These are phyloP conservation scores for Citrus unshiu DNA, from an alignment of 345 rosid genomes.

Conservation along the genomic window DNA sequence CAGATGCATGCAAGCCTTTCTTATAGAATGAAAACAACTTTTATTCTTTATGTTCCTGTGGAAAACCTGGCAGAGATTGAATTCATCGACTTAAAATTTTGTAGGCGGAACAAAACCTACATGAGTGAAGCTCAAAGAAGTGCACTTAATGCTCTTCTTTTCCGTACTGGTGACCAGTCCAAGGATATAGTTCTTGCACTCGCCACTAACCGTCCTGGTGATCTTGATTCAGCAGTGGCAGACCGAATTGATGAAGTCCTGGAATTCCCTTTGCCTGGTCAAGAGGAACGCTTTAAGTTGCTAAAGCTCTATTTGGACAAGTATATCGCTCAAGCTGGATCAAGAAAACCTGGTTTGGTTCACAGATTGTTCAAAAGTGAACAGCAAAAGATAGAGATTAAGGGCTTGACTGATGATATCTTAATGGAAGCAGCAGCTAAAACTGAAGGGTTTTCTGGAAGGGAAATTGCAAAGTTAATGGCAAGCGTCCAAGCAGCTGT, in stretches of 20 bases:
- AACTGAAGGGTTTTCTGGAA: constrained; percentile 85
- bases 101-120: constrained; percentile 88
- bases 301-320: constrained; percentile 81
- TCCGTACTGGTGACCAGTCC: constrained; percentile 92
- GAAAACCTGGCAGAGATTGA: constrained; percentile 1
- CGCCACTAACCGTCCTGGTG: constrained; percentile 97
- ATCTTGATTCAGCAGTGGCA: constrained; percentile 92
- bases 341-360: constrained; percentile 48
- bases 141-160: constrained; percentile 92
- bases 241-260: constrained; percentile 91
- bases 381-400: constrained; percentile 69
- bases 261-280: constrained; percentile 84
- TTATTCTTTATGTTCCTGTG: not conserved
- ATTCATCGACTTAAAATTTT: constrained; percentile 7
- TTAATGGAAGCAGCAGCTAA: constrained; percentile 80
- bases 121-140: constrained; percentile 99
- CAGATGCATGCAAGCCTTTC: not conserved
- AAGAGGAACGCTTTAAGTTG: constrained; percentile 83
- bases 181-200: constrained; percentile 93
- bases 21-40: not conserved
- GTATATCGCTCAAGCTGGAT: constrained; percentile 74
- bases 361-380: constrained; percentile 49
- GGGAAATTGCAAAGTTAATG: constrained; percentile 92
- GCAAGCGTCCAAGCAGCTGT: constrained; percentile 93
- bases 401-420: constrained; percentile 70